Evolutionary conservation across 495 filamentous ascomycete genomes (phyloP), one percentile per base, ranked within the genome.

Genomic region (Neurospora sp.): DNA sequence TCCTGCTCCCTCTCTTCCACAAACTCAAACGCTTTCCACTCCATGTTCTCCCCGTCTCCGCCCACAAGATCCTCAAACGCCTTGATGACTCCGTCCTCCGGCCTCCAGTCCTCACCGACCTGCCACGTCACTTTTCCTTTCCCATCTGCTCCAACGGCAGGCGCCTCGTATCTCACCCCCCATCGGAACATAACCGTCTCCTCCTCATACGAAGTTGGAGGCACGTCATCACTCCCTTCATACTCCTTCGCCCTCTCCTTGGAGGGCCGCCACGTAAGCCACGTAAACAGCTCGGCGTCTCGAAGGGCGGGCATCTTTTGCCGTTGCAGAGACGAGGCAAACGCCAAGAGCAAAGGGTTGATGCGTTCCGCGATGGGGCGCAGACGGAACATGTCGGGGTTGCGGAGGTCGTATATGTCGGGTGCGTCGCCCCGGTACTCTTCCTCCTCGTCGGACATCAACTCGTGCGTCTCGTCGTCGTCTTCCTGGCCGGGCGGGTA

Each of bases 361-460:
- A 77, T 44, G 71, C 65, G 72, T 73, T 78, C 72, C 39, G 72
- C 53, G 61, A 76, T 75, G 40, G 78, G 78, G 53, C 38, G 71
- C 31, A 72, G 76, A 69, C 78, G 77, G 35, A 80, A 78, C 77
- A 78, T 75, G 44, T 80, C 78, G 31, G 73, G 72, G 69, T 39
- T 76, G 71, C 74, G 73, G 69, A 59, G 39, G 22, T 39, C 16
- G 71, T 40, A 69, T 22, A 73, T 48, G 10, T 70, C 69, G 1
- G 31, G 48, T 31, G 48, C 39, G 48, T 38, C 69, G 39, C 3
- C 20, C 31, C 0, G 0, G n/a, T 69, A 40, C 69, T 78, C 74
- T 10, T 80, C 74, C 71, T 77, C 73, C 73, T 80, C 78, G 65
- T 72, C 44, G 27, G 65, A 73, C 74, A 61, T 72, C 73, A 74